Evolutionary conservation across 2,329 filamentous ascomycete species (phyloP).

Genomic region (Trichoderma brevicompactum): DNA sequence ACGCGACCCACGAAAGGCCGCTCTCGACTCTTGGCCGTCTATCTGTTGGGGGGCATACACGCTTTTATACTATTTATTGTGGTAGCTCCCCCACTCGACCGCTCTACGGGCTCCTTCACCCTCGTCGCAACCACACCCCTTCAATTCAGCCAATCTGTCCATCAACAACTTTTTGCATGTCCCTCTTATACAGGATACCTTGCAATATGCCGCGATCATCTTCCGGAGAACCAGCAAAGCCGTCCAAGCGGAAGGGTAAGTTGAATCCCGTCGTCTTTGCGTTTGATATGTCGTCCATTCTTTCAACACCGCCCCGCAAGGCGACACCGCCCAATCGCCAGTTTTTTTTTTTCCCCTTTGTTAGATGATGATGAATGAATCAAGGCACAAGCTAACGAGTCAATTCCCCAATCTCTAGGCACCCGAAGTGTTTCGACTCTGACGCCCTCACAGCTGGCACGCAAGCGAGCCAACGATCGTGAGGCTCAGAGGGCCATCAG

Average conservation of each 20-base stretch:
- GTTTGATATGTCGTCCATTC: neutral
- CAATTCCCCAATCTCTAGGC: constrained; percentile 42
- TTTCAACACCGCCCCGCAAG: neutral
- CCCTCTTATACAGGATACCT: constrained; percentile 11
- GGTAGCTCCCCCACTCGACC: constrained; percentile 21
- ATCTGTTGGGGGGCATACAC: neutral
- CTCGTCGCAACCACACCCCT: constrained; percentile 6
- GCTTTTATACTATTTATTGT: constrained; percentile 16
- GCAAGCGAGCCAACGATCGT: constrained; percentile 89
- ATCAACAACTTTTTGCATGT: constrained; percentile 5
- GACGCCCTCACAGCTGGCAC: constrained; percentile 83
- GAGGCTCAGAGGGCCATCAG: constrained; percentile 88
- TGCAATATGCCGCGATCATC: constrained; percentile 48
- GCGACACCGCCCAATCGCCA: neutral
- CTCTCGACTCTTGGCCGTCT: constrained; percentile 1
- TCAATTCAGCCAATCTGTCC: neutral
- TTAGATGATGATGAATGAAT: neutral
- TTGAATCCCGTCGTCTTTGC: constrained; percentile 6
- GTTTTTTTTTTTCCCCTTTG: neutral
- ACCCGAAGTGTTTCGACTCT: constrained; percentile 83
- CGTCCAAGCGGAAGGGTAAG: constrained; percentile 54
- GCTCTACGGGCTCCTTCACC: neutral
- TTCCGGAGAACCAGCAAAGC: constrained; percentile 50
- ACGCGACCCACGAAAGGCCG: constrained; percentile 4
- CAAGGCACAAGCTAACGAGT: neutral